phyloP scores from a whole-genome alignment of 2,329 filamentous ascomycete genomes.

The Colletotrichum caudatum region DNA sequence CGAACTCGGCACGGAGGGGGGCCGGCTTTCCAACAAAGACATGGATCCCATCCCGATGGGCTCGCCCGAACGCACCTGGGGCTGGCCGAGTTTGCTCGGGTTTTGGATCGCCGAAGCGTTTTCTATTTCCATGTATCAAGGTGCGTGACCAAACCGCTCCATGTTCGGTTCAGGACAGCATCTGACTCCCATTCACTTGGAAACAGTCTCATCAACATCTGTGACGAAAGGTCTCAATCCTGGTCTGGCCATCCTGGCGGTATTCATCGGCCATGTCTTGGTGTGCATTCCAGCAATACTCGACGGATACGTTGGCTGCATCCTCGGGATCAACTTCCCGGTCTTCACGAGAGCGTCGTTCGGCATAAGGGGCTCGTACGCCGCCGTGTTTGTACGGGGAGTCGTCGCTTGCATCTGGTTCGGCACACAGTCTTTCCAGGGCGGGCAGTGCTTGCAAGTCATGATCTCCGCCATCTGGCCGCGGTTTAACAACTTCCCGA shows the following conservation, averaged over 20 bases:
- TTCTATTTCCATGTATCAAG: slow-evolving; percentile 42
- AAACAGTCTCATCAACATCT: slow-evolving; percentile 32
- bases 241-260: slow-evolving; percentile 42
- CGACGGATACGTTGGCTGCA: slow-evolving; percentile 45
- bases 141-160: slow-evolving; percentile 4
- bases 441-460: slow-evolving; percentile 48
- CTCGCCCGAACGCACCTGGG: slow-evolving; percentile 41
- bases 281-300: slow-evolving; percentile 42
- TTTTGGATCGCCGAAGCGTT: slow-evolving; percentile 43
- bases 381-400: slow-evolving; percentile 51
- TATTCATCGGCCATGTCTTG: slow-evolving; percentile 41
- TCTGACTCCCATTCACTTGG: accelerated
- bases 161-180: neutral
- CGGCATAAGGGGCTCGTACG: slow-evolving; percentile 47
- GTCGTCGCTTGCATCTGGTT: slow-evolving; percentile 55
- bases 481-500: slow-evolving; percentile 54
- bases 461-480: slow-evolving; percentile 56
- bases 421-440: slow-evolving; percentile 50
- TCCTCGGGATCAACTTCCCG: slow-evolving; percentile 48
- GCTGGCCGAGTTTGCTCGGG: slow-evolving; percentile 42
- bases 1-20: slow-evolving; percentile 33
- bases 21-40: slow-evolving; percentile 41
- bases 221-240: slow-evolving; percentile 41
- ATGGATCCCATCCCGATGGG: slow-evolving; percentile 43
- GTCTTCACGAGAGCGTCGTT: slow-evolving; percentile 49